A percentile compares a stretch with the other conserved stretches of the same genome.
Conservation (phyloP, 2,329 filamentous ascomycete genomes). For the Microsporum canis region DNA sequence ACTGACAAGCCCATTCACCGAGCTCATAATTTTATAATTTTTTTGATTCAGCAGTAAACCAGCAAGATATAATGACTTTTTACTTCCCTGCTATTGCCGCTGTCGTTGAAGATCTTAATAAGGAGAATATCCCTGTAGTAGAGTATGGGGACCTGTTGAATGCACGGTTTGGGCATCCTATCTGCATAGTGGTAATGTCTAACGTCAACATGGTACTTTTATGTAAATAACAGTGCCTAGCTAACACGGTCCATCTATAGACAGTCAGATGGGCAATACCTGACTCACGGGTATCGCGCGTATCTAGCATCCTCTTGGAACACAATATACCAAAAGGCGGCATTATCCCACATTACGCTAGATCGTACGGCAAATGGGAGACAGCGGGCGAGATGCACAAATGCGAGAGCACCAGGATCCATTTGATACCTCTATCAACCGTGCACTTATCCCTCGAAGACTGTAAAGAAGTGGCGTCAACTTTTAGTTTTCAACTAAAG, state of each 20-base stretch:
- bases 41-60: too few relatives aligned
- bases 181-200: not conserved
- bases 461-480: not conserved
- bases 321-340: slow-evolving; percentile 5
- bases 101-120: not conserved
- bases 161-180: slow-evolving; percentile 7
- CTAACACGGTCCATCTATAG: not conserved
- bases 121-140: slow-evolving; percentile 5
- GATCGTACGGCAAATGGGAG: not conserved
- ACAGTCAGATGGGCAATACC: slow-evolving; percentile 6
- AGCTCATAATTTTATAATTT: too few relatives aligned
- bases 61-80: not conserved
- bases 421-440: slow-evolving; percentile 6
- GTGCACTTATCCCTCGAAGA: slow-evolving; percentile 3
- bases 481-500: not conserved
- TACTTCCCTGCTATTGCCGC: not conserved
- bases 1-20: too few relatives aligned
- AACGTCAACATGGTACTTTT: not conserved
- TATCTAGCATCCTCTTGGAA: not conserved
- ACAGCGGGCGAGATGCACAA: slow-evolving; percentile 4
- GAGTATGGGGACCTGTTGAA: slow-evolving; percentile 9
- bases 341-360: not conserved
- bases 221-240: not conserved
- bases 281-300: not conserved
- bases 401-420: not conserved